Evolutionary conservation across 2,329 filamentous ascomycete species (phyloP).

Genomic region (Fusarium sp.): DNA sequence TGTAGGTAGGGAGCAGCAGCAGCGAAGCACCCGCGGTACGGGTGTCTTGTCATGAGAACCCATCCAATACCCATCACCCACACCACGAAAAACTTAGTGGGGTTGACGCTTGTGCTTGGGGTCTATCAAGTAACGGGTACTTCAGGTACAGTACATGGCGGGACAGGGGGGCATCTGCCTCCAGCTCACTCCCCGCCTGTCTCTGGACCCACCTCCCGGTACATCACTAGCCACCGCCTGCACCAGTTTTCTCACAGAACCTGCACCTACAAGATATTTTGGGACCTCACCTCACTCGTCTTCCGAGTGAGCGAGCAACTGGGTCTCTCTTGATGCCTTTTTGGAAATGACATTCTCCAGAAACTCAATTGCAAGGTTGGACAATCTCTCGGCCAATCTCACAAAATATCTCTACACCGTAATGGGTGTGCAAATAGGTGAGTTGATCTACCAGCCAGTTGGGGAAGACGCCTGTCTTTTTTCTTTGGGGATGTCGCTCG

Average conservation of each 20-base stretch:
- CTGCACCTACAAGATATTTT: conserved; percentile 22
- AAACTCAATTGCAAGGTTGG: conserved; percentile 20
- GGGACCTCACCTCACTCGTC: conserved; percentile 15
- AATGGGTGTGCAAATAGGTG: conserved; percentile 23
- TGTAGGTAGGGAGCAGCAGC: conserved; percentile 9
- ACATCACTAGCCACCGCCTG: conserved; percentile 40
- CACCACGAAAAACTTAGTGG: conserved; percentile 47
- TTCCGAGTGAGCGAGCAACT: conserved; percentile 22
- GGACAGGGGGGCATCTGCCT: conserved; percentile 11
- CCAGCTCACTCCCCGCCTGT: background rate
- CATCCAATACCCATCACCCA: conserved; percentile 28
- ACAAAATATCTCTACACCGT: conserved; percentile 5
- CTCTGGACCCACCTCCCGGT: conserved; percentile 25
- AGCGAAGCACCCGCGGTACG: conserved; percentile 27
- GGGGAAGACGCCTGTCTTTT: conserved; percentile 44
- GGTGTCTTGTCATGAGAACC: conserved; percentile 6
- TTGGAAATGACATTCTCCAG: background rate
- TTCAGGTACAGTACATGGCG: conserved; percentile 37
- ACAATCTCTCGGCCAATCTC: conserved; percentile 18
- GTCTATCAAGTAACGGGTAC: conserved; percentile 36
- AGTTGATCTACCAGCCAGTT: conserved; percentile 43
- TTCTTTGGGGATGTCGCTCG: conserved; percentile 50
- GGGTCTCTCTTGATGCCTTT: conserved; percentile 1
- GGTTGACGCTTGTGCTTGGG: conserved; percentile 42
- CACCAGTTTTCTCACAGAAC: conserved; percentile 33